Base-by-base conservation (phyloP, 2,329 filamentous ascomycete species). In the Fusarium zealandicum region DNA sequence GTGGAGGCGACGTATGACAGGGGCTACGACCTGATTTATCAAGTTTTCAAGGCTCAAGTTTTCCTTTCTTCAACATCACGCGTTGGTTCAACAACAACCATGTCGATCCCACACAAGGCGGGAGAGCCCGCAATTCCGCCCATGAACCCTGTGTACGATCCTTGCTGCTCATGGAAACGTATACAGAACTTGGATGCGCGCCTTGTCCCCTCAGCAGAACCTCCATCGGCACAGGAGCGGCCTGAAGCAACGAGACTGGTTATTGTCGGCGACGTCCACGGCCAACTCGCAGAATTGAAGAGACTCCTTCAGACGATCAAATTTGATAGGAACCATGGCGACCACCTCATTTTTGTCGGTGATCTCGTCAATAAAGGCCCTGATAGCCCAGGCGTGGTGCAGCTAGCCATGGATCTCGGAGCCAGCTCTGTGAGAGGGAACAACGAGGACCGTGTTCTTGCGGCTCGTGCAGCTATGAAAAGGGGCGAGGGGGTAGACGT, bases 261-360 rank as follows among this genome's bases (percentile, higher is more conserved):
- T n/a, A 80, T 96, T 50, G 80, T 97, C 22, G 93, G 93, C 39
- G 93, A 97, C 74, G 90, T 96, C 2, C 93, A 97, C 74, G 93
- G 93, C 11, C 92, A 92, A 73, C 84, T 83, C 56, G 70, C 82
- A 8, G 83, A 92, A 56, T 76, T 90, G 70, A 73, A 78, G 68
- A 70, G 78, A 12, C 78, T 96, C 5, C 78, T 96, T 8, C 70
- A 80, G 4, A 87, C 90, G 66, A 76, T 89, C 11, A 72, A 78
- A n/a, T 92, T 91, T 71, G 73, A 86, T 43, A 62, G 14, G 6
- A 7, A 18, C 1, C 39, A 54, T 9, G 60, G 60, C 3, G 92
- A 95, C 69, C 88, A 92, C 65, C 76, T 95, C 9, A 78, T 95
- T 3, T 79, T 93, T 32, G 81, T 85, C 0, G 91, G 91, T 31